Evolutionary conservation across 345 rosid species (phyloP), one percentile per base, ranked within the genome.

Genomic region (Rhizophora apiculata): DNA sequence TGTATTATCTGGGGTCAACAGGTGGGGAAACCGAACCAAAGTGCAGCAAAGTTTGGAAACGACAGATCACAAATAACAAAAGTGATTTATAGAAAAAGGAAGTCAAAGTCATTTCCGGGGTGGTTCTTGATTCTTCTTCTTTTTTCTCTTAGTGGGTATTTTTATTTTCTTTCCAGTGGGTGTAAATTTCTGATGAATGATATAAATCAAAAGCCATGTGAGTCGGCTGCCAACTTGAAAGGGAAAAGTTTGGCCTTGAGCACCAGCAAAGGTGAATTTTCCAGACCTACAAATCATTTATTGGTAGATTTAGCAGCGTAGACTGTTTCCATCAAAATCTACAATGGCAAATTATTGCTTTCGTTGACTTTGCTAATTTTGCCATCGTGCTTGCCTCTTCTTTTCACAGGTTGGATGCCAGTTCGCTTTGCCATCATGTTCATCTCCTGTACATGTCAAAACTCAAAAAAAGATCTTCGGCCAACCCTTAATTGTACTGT

Each of bases 241-340:
- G 60, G 52, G 29, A 60, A 67, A 60, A 22, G 56, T 36, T 52
- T 37, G 67, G 74, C 72, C 79, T 36, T 53, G 49, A 62, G 74
- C 71, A 78, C 82, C 83, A 82, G 81, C 80, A 81, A 82, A 81
- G 82, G 84, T 69, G 34, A 32, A 34, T 69, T 55, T 71, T 77
- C 56, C 22, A 32, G n/a, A 4, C 48, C 39, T 19, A 4, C 43
- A 20, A 15, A 2, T 39, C 11, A 29, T 31, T 31, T 31, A 5
- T 31, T 31, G 2, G 4, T 37, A 37, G 43, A 37, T 9, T 37
- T 37, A 8, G 9, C 11, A 37, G 43, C 11, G 2, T 8, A 9
- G 11, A 37, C 43, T 37, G 13, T 2, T 2, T 43, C 18, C 49
- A 13, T 43, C 8, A 18, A 26, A 31, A 3, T 13, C 49, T 11